A percentile compares a stretch with the other conserved stretches of the same genome.
These are phyloP conservation scores for Ophiostoma sp. DNA, from an alignment of 2,329 filamentous ascomycete genomes.

Conservation along the genomic window DNA sequence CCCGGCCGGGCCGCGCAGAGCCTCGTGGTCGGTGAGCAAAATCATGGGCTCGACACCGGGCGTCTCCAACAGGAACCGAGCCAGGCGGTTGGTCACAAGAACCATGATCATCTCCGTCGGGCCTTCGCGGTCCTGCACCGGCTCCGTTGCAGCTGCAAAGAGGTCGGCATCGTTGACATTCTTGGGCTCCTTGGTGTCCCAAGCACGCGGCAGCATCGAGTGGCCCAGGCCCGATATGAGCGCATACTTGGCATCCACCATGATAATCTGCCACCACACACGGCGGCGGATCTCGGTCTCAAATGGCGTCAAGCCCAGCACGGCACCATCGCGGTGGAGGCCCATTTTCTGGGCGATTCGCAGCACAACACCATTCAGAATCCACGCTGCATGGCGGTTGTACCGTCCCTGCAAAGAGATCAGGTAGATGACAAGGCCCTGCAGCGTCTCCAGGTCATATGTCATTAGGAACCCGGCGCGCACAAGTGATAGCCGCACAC, in stretches of 20 bases:
- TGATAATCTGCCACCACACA: conserved; percentile 61
- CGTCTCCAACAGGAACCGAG: conserved; percentile 45
- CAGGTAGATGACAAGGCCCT: conserved; percentile 55
- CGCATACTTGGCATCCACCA: conserved; percentile 54
- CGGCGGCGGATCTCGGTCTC: conserved; percentile 63
- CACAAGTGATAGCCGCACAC: conserved; percentile 46
- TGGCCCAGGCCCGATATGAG: conserved; percentile 54
- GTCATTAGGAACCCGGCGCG: conserved; percentile 54
- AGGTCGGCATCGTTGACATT: conserved; percentile 58
- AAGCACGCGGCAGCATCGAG: conserved; percentile 47
- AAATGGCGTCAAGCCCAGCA: conserved; percentile 53
- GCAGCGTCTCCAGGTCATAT: conserved; percentile 54
- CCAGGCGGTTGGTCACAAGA: conserved; percentile 47
- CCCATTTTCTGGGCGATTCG: conserved; percentile 64
- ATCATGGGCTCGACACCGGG: conserved; percentile 48
- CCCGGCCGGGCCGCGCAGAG: conserved; percentile 29
- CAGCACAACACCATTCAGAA: conserved; percentile 55
- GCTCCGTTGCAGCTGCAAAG: conserved; percentile 48
- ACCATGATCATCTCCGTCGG: conserved; percentile 59
- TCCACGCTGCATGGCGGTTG: conserved; percentile 55
- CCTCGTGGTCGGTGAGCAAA: conserved; percentile 40
- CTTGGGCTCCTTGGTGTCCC: conserved; percentile 52
- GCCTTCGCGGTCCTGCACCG: conserved; percentile 48
- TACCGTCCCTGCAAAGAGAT: conserved; percentile 55
- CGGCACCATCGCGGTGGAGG: conserved; percentile 57